phyloP scores from a whole-genome alignment of 2,329 filamentous ascomycete species.

The Aspergillus awamori region DNA sequence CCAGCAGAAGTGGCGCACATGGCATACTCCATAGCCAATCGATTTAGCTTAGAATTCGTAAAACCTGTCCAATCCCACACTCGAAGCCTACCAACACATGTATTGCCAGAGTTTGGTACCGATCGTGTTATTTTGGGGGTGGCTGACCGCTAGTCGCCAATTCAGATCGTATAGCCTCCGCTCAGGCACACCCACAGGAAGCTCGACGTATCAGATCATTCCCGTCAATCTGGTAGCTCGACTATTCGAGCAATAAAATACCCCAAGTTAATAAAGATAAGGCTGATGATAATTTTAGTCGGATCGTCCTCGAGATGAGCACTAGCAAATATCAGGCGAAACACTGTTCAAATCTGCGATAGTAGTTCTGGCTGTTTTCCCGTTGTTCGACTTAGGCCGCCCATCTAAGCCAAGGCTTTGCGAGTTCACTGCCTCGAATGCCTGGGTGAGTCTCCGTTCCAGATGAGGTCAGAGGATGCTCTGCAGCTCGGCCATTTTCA shows the following conservation, averaged over 20 bases:
- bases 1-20: background rate
- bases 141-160: constrained; percentile 5
- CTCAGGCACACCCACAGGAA: constrained; percentile 3
- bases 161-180: background rate
- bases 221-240: background rate
- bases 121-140: background rate
- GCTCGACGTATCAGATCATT: background rate
- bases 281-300: background rate
- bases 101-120: constrained; percentile 2
- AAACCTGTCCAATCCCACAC: background rate
- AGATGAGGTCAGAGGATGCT: background rate
- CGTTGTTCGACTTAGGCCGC: background rate
- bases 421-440: background rate
- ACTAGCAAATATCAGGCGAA: background rate
- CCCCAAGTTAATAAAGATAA: background rate
- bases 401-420: background rate
- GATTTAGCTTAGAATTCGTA: background rate
- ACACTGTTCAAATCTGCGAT: background rate
- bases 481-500: background rate
- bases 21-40: background rate
- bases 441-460: background rate
- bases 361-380: background rate
- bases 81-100: background rate
- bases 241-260: background rate
- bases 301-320: background rate